A percentile compares a stretch with the other conserved stretches of the same genome.
phyloP scores from a whole-genome alignment of 345 rosid species.

The Carallia brachiata region DNA sequence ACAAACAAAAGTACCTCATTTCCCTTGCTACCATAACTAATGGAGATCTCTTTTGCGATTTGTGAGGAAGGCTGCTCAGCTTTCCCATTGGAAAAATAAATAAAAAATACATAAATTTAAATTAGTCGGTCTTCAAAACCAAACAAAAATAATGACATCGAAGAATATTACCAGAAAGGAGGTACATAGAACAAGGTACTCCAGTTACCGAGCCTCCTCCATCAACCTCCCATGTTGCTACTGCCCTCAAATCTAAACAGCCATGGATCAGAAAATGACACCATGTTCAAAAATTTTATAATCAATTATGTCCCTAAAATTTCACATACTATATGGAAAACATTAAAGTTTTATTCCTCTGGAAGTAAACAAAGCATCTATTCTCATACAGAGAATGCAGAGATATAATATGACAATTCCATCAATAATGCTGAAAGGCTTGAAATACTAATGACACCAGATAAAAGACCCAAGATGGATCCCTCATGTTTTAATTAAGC shows the following conservation, averaged over 20 bases:
- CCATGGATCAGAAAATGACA: neutral
- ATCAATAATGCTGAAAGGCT: neutral
- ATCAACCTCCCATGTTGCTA: slow-evolving; percentile 98
- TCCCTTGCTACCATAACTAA: slow-evolving; percentile 94
- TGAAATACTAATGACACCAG: neutral
- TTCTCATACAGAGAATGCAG: neutral
- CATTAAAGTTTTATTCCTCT: neutral
- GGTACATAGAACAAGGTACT: slow-evolving; percentile 81
- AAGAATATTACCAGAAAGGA: slow-evolving; percentile 66
- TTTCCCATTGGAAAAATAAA: slow-evolving; percentile 28
- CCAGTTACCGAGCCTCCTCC: slow-evolving; percentile 56
- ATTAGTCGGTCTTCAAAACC: neutral
- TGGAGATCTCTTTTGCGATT: slow-evolving; percentile 62
- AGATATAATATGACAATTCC: neutral
- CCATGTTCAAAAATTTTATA: neutral
- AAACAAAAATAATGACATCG: neutral
- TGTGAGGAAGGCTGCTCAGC: slow-evolving; percentile 46
- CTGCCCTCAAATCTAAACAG: slow-evolving; percentile 64
- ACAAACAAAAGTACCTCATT: slow-evolving; percentile 67
- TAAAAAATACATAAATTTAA: neutral
- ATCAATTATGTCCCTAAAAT: neutral
- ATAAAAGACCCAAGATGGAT: neutral
- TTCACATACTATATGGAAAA: slow-evolving; percentile 1
- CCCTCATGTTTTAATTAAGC: no score
- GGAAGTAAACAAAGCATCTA: neutral